Evolutionary conservation across 495 filamentous ascomycete species (phyloP), one percentile per base, ranked within the genome.

Genomic region (Penicillium diatomitis): DNA sequence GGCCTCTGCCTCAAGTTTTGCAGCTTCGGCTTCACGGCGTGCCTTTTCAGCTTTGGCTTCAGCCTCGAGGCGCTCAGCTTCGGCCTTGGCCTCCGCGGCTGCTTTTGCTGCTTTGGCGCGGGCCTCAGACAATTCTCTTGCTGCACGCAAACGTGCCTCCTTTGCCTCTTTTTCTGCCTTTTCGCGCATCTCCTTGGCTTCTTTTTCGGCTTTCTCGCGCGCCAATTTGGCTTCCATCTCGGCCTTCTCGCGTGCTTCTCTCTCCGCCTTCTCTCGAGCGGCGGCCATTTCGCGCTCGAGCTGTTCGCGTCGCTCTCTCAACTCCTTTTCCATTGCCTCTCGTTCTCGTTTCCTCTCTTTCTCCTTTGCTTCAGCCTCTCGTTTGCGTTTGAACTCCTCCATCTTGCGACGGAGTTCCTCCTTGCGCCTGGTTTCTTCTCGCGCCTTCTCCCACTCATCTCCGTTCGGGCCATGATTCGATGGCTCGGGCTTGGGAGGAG

Each of bases 371-470:
- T 72, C 67, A 41, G 65, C 68, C 41, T 72, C 67, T 32, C 60
- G 57, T 41, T 63, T 60, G 52, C 60, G 60, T 55, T 82, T 84
- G 47, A 76, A 81, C 33, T 83, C 83, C 40, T 86, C 82, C 58
- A 78, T 79, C 54, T 79, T 82, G 5, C 79, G 76, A 4, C 80
- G 62, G 27, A 72, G 56, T 34, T 75, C 68, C 49, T 69, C 65
- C 58, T 70, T 75, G 38, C 61, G 69, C 55, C 63, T 67, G 46
- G 82, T 81, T 53, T 90, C 87, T 60, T 89, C 85, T 46, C 80
- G 70, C 3, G 82, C 86, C 51, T 76, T 84, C 55, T 88, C 83
- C 82, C 83, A 86, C 6, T 76, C 74, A 6, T 71, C 75, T 48
- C 71, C 78, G 27, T 58, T 66, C 41, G 63, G 56, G 32, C 48